Conservation (phyloP, 805 yeast species). For the Martiniozyma abietophila region DNA sequence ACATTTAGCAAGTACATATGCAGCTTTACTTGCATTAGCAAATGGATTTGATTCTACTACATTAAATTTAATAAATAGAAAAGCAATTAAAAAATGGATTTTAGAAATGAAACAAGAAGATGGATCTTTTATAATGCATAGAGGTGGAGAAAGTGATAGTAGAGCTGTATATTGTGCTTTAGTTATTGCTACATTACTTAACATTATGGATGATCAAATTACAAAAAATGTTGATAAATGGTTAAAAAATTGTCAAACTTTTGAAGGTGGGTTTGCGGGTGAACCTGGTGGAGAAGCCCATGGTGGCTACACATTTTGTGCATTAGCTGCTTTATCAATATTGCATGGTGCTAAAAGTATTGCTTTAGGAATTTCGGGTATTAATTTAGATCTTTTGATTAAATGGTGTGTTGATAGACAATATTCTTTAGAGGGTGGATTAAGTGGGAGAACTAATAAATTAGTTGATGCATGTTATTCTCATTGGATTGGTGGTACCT, state of each 20-base stretch:
- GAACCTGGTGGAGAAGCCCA: conserved; percentile 83
- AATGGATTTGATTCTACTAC: conserved; percentile 33
- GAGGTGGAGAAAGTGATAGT: conserved; percentile 75
- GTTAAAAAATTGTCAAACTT: conserved; percentile 69
- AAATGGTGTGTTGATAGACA: conserved; percentile 72
- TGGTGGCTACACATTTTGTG: conserved; percentile 95
- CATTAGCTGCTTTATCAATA: conserved; percentile 52
- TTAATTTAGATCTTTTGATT: conserved; percentile 40
- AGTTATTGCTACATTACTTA: conserved; percentile 57
- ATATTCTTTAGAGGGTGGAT: conserved; percentile 68
- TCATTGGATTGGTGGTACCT: conserved; percentile 87
- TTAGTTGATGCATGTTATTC: conserved; percentile 94
- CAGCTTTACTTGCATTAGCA: conserved; percentile 58
- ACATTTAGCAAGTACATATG: conserved; percentile 80
- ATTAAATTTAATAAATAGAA: conserved; percentile 38
- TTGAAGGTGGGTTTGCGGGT: conserved; percentile 94
- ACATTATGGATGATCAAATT: conserved; percentile 55
- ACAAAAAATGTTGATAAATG: conserved; percentile 45
- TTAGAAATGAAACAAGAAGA: conserved; percentile 48
- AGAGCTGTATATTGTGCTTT: conserved; percentile 84
- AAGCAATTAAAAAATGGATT: conserved; percentile 53
- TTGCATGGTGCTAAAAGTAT: conserved; percentile 29
- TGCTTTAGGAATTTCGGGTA: conserved; percentile 20
- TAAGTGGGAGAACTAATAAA: conserved; percentile 85
- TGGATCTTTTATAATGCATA: conserved; percentile 74